Percentiles rank a stretch among this genome's conserved stretches.
phyloP scores from a whole-genome alignment of 768 basidiomycete species.

The Boletales sp. region DNA sequence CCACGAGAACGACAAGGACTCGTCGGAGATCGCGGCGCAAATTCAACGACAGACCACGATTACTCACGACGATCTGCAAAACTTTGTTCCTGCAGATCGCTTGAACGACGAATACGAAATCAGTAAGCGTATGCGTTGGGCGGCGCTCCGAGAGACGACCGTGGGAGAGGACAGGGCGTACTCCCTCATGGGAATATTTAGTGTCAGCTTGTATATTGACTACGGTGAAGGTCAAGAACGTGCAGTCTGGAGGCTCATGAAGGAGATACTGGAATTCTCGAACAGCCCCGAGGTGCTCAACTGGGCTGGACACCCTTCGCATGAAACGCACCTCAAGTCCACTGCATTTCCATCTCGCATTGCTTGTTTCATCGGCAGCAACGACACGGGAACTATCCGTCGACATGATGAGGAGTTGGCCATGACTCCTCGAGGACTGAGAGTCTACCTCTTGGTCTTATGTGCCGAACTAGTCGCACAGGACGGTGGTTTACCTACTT shows the following conservation, averaged over 20 bases:
- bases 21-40: background rate
- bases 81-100: background rate
- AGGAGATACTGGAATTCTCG: background rate
- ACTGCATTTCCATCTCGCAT: background rate
- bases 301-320: background rate
- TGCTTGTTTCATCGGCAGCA: background rate
- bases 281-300: background rate
- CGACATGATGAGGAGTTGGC: background rate
- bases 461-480: background rate
- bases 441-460: background rate
- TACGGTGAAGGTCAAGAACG: conserved; percentile 11
- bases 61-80: background rate
- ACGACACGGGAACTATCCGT: background rate
- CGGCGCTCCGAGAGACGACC: conserved; percentile 11
- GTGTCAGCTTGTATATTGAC: conserved; percentile 3
- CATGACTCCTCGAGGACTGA: background rate
- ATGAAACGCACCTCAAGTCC: background rate
- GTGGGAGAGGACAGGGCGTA: conserved; percentile 15
- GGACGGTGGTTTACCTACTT: background rate
- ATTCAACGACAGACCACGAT: background rate
- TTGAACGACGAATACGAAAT: background rate
- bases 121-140: conserved; percentile 8
- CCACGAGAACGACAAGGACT: background rate
- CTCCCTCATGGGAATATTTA: conserved; percentile 13
- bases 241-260: conserved; percentile 3